Percentiles rank a stretch among this genome's conserved stretches.
These are phyloP conservation scores for Pichia kluyveri DNA, from an alignment of 805 yeast species.

Conservation along the genomic window DNA sequence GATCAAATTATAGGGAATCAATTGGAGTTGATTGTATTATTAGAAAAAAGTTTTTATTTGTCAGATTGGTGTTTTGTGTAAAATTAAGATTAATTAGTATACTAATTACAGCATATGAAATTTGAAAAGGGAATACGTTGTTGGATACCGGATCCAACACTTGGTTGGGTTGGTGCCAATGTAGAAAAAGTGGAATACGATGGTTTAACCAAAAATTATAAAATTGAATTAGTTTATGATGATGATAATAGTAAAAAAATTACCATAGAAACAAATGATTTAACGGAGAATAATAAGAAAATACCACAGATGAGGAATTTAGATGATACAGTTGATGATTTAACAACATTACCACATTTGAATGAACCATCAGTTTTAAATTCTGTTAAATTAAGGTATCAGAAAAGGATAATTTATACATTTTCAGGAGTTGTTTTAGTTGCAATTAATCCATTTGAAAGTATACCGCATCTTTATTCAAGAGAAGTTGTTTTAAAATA, in stretches of 20 bases:
- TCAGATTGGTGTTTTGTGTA: too few species aligned
- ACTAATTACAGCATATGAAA: neutral
- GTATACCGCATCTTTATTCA: conserved; percentile 79
- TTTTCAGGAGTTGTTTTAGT: conserved; percentile 94
- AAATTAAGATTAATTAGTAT: too few species aligned
- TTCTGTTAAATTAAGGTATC: conserved; percentile 84
- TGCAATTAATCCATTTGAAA: conserved; percentile 92
- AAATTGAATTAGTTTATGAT: conserved; percentile 47
- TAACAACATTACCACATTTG: conserved; percentile 82
- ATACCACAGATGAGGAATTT: conserved; percentile 85
- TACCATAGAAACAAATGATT: conserved; percentile 37
- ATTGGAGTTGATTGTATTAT: too few species aligned
- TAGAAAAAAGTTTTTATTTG: too few species aligned
- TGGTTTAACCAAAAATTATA: conserved; percentile 30
- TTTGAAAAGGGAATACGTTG: conserved; percentile 35
- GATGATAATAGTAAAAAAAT: conserved; percentile 29
- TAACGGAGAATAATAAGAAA: conserved; percentile 43
- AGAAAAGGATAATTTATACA: conserved; percentile 84
- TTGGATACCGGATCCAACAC: conserved; percentile 67
- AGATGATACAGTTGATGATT: conserved; percentile 90
- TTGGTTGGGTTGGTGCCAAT: conserved; percentile 70
- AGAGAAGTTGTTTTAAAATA: conserved; percentile 89
- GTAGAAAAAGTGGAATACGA: conserved; percentile 31
- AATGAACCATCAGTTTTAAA: conserved; percentile 96
- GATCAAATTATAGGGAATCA: too few species aligned